Base-by-base conservation (phyloP, 1,284 basidiomycete species). In the Ceratobasidium sp. region DNA sequence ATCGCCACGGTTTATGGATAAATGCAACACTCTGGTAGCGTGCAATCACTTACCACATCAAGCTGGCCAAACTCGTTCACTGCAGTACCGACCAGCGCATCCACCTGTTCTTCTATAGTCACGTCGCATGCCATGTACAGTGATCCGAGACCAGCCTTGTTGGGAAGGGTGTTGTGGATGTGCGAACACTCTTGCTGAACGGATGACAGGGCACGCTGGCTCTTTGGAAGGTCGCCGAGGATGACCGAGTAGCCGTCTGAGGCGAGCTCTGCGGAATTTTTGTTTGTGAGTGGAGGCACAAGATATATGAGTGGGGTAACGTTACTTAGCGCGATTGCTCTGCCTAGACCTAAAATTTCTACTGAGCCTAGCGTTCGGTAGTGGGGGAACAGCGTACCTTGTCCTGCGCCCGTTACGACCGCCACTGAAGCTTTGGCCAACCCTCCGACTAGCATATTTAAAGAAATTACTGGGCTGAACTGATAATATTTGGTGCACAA, bases 361-460 rank as follows among this genome's bases (percentile, higher is more conserved):
- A 35, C 16, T 68, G 27, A 35, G 6, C 2, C n/a, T 6, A 5
- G 20, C 20, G 20, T 35, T 68, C 5, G 18, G 23, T 54, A 54
- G 16, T 12, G 14, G n/a, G 7, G 20, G 35, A 20, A 20, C 27
- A 10, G 35, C 66, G 48, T 30, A 75, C 73, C 73, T 66, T 65
- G 60, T 35, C 59, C 73, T 14, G 73, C 73, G 14, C 73, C 73
- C 6, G 73, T 75, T 20, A 75, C 50, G 12, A 75, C 35, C 20
- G 73, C 73, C 8, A 75, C 73, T n/a, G 46, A 62, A 3, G 60
- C 30, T 46, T 48, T 50, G 30, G 30, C 46, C 8, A 62, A 1
- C 20, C 64, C n/a, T 5, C 18, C 14, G 0, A 14, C 59, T 60
- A 52, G 14, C 70, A 74, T 74, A 35, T 5, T 30, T 44, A 23